phyloP scores from a whole-genome alignment of 352 stramenopile genomes.

The Phytophthora constricta region DNA sequence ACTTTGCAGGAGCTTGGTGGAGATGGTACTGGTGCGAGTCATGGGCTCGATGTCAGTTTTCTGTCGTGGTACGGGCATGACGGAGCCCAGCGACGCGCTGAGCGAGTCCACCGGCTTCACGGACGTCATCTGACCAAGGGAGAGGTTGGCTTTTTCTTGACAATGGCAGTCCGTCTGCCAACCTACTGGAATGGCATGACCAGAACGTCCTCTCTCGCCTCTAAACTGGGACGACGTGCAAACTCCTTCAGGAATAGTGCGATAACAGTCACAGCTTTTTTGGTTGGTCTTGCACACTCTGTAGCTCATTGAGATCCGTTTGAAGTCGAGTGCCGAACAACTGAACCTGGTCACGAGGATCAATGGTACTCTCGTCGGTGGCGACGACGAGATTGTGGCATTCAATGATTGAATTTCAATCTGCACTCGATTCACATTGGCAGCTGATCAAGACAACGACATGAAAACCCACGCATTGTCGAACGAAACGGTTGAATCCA shows the following conservation, averaged over 20 bases:
- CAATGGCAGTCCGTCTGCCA: slow-evolving; percentile 1
- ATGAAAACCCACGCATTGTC: too few relatives aligned
- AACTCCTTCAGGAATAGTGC: background rate
- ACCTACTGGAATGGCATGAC: background rate
- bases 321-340: too few relatives aligned
- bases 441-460: too few relatives aligned
- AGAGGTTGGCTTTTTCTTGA: background rate
- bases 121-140: slow-evolving; percentile 24
- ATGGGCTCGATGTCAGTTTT: slow-evolving; percentile 47
- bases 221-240: background rate
- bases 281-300: background rate
- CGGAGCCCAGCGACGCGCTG: slow-evolving; percentile 38
- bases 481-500: too few relatives aligned
- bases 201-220: background rate
- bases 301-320: too few relatives aligned
- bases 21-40: slow-evolving; percentile 51
- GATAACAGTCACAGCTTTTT: background rate
- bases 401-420: too few relatives aligned
- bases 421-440: too few relatives aligned
- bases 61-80: slow-evolving; percentile 28
- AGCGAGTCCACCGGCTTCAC: slow-evolving; percentile 46
- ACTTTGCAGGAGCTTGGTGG: slow-evolving; percentile 38
- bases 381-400: too few relatives aligned
- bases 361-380: too few relatives aligned
- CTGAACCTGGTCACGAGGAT: too few relatives aligned